Conservation (phyloP, 2,329 filamentous ascomycete species). For the Diplocarpon mali region DNA sequence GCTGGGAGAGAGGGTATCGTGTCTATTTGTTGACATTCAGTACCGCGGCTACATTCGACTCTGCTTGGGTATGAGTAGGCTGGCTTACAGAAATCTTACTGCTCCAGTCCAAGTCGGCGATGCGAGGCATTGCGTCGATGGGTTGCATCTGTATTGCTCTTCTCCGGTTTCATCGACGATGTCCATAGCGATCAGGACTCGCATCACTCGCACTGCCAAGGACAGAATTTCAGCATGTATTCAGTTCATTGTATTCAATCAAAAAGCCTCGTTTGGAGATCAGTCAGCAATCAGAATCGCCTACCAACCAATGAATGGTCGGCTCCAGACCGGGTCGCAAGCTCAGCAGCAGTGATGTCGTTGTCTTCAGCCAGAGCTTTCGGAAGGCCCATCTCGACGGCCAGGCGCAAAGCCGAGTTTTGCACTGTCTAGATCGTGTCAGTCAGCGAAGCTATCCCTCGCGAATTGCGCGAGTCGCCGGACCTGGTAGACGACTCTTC, state of each 20-base stretch:
- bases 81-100: constrained; percentile 4
- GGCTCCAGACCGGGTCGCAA: constrained; percentile 3
- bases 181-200: constrained; percentile 6
- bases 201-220: constrained; percentile 7
- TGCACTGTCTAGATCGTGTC: constrained; percentile 1
- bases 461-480: not conserved
- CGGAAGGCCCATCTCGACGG: constrained; percentile 9
- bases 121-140: constrained; percentile 5
- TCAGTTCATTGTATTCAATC: too few species aligned
- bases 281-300: not conserved
- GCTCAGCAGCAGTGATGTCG: constrained; percentile 7
- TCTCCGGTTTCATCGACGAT: constrained; percentile 8
- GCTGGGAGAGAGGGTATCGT: constrained; percentile 3
- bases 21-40: not conserved
- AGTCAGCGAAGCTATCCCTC: not conserved
- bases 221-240: not conserved
- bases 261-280: not conserved
- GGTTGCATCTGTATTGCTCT: constrained; percentile 6
- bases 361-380: not conserved
- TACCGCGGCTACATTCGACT: not conserved
- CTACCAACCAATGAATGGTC: constrained; percentile 5
- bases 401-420: constrained; percentile 6
- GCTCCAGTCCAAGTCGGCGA: constrained; percentile 4
- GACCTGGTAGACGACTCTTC: constrained; percentile 5
- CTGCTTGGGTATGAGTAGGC: not conserved